Percentiles rank a stretch among this genome's conserved stretches.
phyloP scores from a whole-genome alignment of 2,329 filamentous ascomycete species.

The Aspergillus udagawae region DNA sequence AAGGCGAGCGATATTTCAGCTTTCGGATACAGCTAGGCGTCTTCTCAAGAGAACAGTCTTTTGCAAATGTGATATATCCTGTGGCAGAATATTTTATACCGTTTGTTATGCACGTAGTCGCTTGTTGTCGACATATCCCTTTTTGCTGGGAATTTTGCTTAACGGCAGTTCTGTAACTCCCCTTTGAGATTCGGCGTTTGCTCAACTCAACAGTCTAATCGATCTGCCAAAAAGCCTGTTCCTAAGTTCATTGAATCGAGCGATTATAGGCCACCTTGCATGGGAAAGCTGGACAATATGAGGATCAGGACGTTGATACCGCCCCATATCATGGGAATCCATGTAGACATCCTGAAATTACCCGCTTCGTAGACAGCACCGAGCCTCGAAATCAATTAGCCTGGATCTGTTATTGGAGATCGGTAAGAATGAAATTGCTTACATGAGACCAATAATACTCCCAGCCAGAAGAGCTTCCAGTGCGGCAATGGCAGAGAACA shows the following conservation, averaged over 20 bases:
- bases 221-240: neutral
- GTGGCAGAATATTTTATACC: conserved; percentile 9
- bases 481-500: conserved; percentile 68
- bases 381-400: conserved; percentile 48
- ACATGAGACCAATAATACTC: conserved; percentile 77
- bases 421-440: conserved; percentile 33
- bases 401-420: neutral
- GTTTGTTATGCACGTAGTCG: neutral
- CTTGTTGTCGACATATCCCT: neutral
- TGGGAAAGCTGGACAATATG: conserved; percentile 85
- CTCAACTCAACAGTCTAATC: neutral
- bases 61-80: neutral
- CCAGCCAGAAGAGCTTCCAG: conserved; percentile 76
- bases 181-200: neutral
- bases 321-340: conserved; percentile 88
- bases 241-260: neutral
- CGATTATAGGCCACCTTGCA: conserved; percentile 76
- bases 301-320: conserved; percentile 78
- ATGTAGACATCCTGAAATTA: conserved; percentile 87
- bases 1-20: neutral
- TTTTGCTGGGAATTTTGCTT: neutral
- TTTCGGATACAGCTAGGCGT: neutral
- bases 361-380: conserved; percentile 77
- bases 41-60: neutral
- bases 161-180: neutral